Base-by-base conservation (phyloP, 495 filamentous ascomycete species). In the Stereocaulon alpinum region DNA sequence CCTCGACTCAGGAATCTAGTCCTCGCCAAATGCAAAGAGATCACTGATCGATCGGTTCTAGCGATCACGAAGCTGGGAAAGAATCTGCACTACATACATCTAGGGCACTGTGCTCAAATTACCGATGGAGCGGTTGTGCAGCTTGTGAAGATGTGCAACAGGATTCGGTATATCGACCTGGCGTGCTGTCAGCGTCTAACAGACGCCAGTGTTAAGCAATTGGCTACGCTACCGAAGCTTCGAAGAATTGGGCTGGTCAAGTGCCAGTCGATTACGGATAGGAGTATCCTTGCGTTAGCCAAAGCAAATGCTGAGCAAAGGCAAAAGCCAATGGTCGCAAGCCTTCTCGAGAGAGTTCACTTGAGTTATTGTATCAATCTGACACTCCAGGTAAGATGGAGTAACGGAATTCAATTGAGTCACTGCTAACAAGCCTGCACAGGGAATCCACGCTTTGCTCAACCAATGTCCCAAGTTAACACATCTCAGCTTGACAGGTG, bases 111-210 rank as follows among this genome's bases (percentile, higher is more conserved):
- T 70, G 80, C 81, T 17, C 80, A 90, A 43, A 90, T 99, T 64
- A 96, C 91, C 0, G 94, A 99, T 72, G 70, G 77, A 12, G 89
- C 88, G 7, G 89, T 99, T 9, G 84, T 85, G 52, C 82, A 84
- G 43, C 77, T 99, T 9, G 90, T 95, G 41, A 84, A 85, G 60
- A 73, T 72, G 43, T 99, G 94, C 76, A 96, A 91, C 72, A 82
- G 94, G 37, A 96, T 99, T 63, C 79, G 94, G 52, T 99, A 99
- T 66, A 97, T 99, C 57, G 94, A 99, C 67, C 72, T 99, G 51
- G 94, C 94, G 12, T 97, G 94, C 74, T 99, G 94, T 71, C 79
- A 77, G n/a, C 83, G 85, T 61, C 77, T 99, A 53, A 96, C 94
- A 0, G 93, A 99, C 65, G 72, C 72, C 2, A 95, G 89, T 49